Evolutionary conservation across 1,284 basidiomycete species (phyloP).

Genomic region (Coniferiporia sulphurascens): DNA sequence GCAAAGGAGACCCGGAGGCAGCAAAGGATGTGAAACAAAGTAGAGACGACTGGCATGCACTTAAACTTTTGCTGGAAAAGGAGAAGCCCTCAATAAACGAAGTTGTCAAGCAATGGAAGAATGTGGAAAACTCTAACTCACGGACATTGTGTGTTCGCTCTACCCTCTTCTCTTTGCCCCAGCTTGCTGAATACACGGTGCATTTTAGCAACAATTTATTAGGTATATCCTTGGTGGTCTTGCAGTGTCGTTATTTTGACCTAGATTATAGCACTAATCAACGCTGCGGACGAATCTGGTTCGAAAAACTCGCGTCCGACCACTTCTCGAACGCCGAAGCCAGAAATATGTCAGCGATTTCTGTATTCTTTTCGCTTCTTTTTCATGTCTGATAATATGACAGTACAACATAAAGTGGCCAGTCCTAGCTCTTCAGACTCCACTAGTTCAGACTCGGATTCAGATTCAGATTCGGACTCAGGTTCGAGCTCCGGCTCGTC

Average conservation of each 20-base stretch:
- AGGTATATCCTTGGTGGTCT: neutral
- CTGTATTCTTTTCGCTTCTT: too few species aligned
- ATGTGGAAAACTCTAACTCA: constrained; percentile 7
- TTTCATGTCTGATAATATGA: too few species aligned
- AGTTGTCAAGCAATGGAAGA: constrained; percentile 19
- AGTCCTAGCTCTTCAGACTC: constrained; percentile 21
- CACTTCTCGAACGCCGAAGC: too few species aligned
- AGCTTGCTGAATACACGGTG: neutral
- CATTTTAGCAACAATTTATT: neutral
- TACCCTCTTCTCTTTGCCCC: too few species aligned
- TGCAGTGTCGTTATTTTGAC: neutral
- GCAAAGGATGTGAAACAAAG: constrained; percentile 58
- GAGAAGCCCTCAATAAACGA: constrained; percentile 12
- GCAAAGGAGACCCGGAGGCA: constrained; percentile 46
- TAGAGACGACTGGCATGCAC: constrained; percentile 53
- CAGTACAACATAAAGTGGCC: too few species aligned
- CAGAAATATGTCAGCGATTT: too few species aligned
- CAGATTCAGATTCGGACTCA: constrained; percentile 20
- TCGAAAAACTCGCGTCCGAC: neutral
- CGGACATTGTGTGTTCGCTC: neutral
- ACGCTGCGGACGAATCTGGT: neutral
- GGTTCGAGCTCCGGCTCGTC: neutral
- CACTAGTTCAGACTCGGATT: constrained; percentile 24
- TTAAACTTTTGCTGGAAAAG: constrained; percentile 20
- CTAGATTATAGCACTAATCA: neutral